Percentiles rank a stretch among this genome's conserved stretches.
These are phyloP conservation scores for Saitozyma podzolica DNA, from an alignment of 768 basidiomycete species.

Conservation along the genomic window DNA sequence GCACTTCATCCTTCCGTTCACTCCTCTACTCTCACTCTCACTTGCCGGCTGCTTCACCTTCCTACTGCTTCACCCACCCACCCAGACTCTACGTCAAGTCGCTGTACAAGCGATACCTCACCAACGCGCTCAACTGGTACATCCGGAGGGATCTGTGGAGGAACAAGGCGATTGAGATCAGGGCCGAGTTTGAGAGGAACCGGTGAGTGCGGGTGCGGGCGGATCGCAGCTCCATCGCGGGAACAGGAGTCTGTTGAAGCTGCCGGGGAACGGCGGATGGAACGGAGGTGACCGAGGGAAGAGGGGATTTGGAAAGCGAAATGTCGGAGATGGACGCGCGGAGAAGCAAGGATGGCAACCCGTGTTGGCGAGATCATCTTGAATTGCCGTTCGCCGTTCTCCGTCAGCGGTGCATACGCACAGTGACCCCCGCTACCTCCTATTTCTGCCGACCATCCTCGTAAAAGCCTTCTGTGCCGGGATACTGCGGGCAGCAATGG, in stretches of 20 bases:
- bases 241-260: neutral
- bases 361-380: no score
- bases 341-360: no score
- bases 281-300: no score
- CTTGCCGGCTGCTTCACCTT: neutral
- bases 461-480: no score
- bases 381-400: no score
- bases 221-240: neutral
- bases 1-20: neutral
- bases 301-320: no score
- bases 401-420: no score
- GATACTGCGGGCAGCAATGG: no score
- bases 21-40: neutral
- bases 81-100: conserved; percentile 78
- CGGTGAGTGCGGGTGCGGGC: conserved; percentile 59
- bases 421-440: no score
- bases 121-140: conserved; percentile 86
- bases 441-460: no score
- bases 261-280: conserved; percentile 1
- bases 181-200: conserved; percentile 91
- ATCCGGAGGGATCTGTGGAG: conserved; percentile 84
- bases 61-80: neutral
- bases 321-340: no score
- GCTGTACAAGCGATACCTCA: conserved; percentile 81
- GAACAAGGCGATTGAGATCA: conserved; percentile 74